These are phyloP conservation scores for Apophysomyces ossiformis DNA, from an alignment of 371 early-diverging fungal species.

Conservation along the genomic window DNA sequence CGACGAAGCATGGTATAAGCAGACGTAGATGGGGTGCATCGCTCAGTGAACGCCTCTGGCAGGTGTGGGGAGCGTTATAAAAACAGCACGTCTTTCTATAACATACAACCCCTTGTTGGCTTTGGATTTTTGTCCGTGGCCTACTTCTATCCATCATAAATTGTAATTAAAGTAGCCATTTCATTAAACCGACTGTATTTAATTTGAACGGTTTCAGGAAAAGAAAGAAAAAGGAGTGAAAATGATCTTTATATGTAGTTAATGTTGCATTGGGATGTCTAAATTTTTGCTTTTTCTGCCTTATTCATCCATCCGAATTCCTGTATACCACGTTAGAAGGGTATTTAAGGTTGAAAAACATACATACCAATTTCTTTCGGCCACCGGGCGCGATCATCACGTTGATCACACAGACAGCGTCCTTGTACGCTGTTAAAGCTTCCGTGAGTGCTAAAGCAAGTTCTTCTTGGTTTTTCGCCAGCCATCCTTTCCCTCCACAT, in stretches of 20 bases:
- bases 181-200: too few species aligned
- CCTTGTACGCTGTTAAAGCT: conserved; percentile 40
- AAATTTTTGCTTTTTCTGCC: conserved; percentile 21
- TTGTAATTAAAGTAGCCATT: too few species aligned
- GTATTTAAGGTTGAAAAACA: too few species aligned
- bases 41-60: conserved; percentile 57
- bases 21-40: conserved; percentile 56
- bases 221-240: too few species aligned
- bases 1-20: conserved; percentile 39
- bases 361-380: conserved; percentile 44
- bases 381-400: conserved; percentile 58
- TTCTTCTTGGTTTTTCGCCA: conserved; percentile 65
- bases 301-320: conserved; percentile 31
- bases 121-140: too few species aligned
- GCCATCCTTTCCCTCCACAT: conserved; percentile 70
- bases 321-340: neutral
- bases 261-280: neutral
- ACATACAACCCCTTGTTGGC: too few species aligned
- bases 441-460: conserved; percentile 57
- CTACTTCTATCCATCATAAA: too few species aligned
- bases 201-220: too few species aligned
- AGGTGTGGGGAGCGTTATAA: conserved; percentile 58
- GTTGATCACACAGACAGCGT: conserved; percentile 53
- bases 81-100: neutral
- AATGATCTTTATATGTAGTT: too few species aligned